A percentile compares a stretch with the other conserved stretches of the same genome.
These are phyloP conservation scores for Stachybotrys elegans DNA, from an alignment of 2,329 filamentous ascomycete genomes.

Conservation along the genomic window DNA sequence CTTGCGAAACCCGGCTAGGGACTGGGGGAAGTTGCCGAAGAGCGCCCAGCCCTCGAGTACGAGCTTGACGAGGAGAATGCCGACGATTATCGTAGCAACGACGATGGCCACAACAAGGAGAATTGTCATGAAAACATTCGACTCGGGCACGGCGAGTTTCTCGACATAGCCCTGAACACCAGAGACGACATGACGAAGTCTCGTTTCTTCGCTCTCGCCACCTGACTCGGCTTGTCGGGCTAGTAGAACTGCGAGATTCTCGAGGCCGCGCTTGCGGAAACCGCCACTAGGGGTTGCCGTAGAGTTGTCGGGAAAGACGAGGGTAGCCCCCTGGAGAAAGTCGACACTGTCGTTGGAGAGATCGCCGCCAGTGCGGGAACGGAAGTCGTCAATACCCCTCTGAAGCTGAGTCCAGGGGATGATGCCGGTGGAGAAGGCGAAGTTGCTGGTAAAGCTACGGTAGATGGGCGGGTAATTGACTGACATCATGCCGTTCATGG, in stretches of 20 bases:
- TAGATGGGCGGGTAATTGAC: constrained; percentile 85
- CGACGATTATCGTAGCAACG: constrained; percentile 75
- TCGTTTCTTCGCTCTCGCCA: constrained; percentile 30
- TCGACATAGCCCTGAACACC: constrained; percentile 83
- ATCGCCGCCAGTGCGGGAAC: constrained; percentile 77
- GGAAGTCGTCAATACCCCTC: constrained; percentile 76
- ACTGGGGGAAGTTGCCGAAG: constrained; percentile 79
- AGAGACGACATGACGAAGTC: constrained; percentile 44
- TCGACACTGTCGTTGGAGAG: constrained; percentile 73
- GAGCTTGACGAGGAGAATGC: constrained; percentile 85
- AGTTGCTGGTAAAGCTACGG: constrained; percentile 85
- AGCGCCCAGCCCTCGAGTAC: constrained; percentile 87
- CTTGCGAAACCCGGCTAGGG: constrained; percentile 79
- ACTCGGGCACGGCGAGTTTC: constrained; percentile 75
- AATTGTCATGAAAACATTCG: constrained; percentile 95
- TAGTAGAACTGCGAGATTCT: constrained; percentile 41
- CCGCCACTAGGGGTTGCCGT: constrained; percentile 32
- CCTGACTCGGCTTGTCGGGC: constrained; percentile 43
- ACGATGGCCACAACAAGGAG: constrained; percentile 84
- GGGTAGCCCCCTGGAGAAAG: constrained; percentile 68
- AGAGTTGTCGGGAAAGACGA: constrained; percentile 63
- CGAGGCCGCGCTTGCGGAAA: constrained; percentile 50
- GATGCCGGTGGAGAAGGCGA: constrained; percentile 83
- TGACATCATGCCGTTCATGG: constrained; percentile 93
- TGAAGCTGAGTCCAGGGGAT: constrained; percentile 81